phyloP scores from a whole-genome alignment of 805 yeast species.

The Monosporozyma yasuniensis region DNA sequence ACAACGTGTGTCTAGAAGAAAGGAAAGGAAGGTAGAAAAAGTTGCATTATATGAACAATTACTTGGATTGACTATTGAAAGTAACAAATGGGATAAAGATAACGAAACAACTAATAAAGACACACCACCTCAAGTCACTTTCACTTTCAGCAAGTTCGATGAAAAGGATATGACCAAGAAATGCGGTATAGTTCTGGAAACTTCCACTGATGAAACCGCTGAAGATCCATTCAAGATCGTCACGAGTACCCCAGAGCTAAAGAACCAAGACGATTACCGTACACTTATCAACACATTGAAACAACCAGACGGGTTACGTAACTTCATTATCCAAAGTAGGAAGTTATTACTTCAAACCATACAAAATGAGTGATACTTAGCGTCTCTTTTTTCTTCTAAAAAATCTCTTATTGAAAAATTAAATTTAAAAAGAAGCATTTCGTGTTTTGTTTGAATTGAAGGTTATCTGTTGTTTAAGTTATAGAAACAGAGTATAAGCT shows the following conservation, averaged over 20 bases:
- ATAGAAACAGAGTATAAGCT: no score
- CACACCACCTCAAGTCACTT: slow-evolving; percentile 15
- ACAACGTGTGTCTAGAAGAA: background rate
- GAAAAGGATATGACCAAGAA: slow-evolving; percentile 34
- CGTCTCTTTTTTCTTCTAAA: no score
- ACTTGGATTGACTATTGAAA: slow-evolving; percentile 48
- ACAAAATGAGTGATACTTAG: background rate
- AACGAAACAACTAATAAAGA: slow-evolving; percentile 25
- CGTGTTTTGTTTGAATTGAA: no score
- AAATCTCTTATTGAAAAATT: no score
- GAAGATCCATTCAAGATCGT: slow-evolving; percentile 29
- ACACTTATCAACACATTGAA: background rate
- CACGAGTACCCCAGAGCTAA: slow-evolving; percentile 34
- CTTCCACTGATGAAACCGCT: slow-evolving; percentile 14
- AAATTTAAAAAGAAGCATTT: no score
- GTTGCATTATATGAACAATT: slow-evolving; percentile 42
- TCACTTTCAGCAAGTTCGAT: slow-evolving; percentile 43
- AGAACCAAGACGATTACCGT: slow-evolving; percentile 1
- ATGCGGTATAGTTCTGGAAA: slow-evolving; percentile 38
- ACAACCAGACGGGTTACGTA: background rate
- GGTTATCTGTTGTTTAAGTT: no score
- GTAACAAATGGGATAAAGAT: slow-evolving; percentile 29
- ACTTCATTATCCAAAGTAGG: background rate
- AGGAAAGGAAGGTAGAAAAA: slow-evolving; percentile 42
- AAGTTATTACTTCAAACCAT: background rate